These are phyloP conservation scores for Selaginella moellendorffii DNA, from an alignment of 75 land plant species.

Conservation along the genomic window DNA sequence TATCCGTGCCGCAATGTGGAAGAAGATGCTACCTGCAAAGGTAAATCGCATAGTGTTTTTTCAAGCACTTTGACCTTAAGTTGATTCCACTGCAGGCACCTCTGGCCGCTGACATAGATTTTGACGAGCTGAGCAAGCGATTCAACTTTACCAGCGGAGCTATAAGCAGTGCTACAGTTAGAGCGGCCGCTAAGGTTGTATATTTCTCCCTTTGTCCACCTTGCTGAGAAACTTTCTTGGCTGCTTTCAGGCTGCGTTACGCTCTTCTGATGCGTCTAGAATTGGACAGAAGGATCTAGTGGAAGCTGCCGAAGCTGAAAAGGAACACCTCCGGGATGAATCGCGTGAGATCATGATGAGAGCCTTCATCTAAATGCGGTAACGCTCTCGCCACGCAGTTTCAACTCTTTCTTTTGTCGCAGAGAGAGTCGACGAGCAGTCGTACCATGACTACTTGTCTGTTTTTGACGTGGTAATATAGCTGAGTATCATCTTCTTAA, in stretches of 20 bases:
- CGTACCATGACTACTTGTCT: neutral
- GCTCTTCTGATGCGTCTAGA: neutral
- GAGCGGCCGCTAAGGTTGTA: conserved; percentile 25
- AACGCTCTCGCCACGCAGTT: too few relatives aligned
- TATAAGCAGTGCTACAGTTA: conserved; percentile 15
- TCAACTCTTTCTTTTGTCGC: too few relatives aligned
- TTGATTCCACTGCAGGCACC: conserved; percentile 12
- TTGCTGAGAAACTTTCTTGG: neutral
- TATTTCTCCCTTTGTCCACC: neutral
- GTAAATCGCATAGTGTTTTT: conserved; percentile 4
- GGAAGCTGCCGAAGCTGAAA: conserved; percentile 19
- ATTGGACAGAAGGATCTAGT: conserved; percentile 19
- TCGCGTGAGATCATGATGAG: conserved; percentile 17
- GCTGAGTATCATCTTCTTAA: neutral
- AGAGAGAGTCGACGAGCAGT: too few relatives aligned
- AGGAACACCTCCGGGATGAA: conserved; percentile 18
- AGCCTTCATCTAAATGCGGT: conserved; percentile 12
- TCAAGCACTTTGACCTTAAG: too few relatives aligned
- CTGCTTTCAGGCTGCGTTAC: conserved; percentile 17
- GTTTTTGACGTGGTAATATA: neutral
- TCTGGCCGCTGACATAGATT: conserved; percentile 15
- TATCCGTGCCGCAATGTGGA: conserved; percentile 19
- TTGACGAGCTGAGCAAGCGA: conserved; percentile 24
- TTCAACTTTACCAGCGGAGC: conserved; percentile 27
- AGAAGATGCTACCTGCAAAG: conserved; percentile 23